Base-by-base conservation (phyloP, 495 filamentous ascomycete genomes). In the Jackrogersella multiformis region DNA sequence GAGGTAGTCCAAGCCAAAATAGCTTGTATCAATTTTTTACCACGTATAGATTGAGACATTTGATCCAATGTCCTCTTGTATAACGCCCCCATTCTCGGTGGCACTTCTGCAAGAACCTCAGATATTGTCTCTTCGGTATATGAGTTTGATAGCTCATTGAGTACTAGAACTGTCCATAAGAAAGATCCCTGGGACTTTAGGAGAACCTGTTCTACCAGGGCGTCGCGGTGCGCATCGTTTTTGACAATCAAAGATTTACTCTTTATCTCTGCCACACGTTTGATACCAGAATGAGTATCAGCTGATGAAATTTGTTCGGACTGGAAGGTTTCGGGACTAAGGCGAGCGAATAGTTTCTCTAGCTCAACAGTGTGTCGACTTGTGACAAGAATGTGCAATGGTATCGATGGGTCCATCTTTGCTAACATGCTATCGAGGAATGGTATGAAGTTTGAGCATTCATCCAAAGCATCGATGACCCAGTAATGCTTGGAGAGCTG, bases 141-240 rank as follows among this genome's bases (percentile, higher is more conserved):
- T 0, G 54, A 57, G 16, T 55, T 49, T 32, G 68, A 65, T 3
- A 79, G 61, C 32, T 76, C 73, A 42, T 75, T 38, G 1, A 77
- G 44, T 2, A 78, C 73, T 4, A 79, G 71, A 3, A 69, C 64
- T 0, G 53, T 38, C 77, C 77, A 79, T 15, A 79, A 59, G 18
- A 78, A 79, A 0, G 68, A 77, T 2, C 77, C 77, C 0, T 55
- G 57, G 0, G 77, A 73, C 10, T 74, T 77, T 0, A n/a, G 15
- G 1, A 79, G 32, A n/a, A 79, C 74, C 24, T 69, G 72, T 0
- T 72, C 69, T 35, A 66, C 73, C 63, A 78, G 70, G 2, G 32
- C 24, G 15, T 45, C 5, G 54, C 44, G 2, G 12, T 15, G 20
- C 32, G 54, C 55, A 5, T 39, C 42, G 15, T 18, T 55, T 38